Base-by-base conservation (phyloP, 345 rosid species). In the Adansonia digitata region DNA sequence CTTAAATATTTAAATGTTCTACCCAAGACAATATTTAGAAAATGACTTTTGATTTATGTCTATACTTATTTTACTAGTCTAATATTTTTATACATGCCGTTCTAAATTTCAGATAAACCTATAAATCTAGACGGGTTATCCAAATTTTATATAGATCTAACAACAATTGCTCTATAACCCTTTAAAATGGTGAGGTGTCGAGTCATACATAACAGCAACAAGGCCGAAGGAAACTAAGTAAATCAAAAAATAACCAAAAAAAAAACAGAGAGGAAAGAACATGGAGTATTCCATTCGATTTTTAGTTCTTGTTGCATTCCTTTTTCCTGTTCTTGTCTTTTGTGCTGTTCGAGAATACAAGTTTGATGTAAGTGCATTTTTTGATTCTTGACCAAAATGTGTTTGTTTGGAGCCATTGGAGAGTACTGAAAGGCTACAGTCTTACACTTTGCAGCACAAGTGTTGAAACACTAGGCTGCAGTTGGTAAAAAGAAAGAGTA, bases 331-430 rank as follows among this genome's bases (percentile, higher is more conserved):
- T 66, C 74, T 86, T 49, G 85, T 85, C 2, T 81, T 88, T 48
- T 81, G 82, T 83, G 79, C 78, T 56, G 82, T 91, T 79, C 92
- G 90, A 26, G 86, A 87, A 68, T 92, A 92, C 85, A 88, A 79
- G 83, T 92, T 92, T 79, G 74, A 90, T 74, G 97, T 86, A 82
- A 85, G 93, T 84, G 10, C 26, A 29, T 29, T 43, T 0, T 6
- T 46, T n/a, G 2, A 14, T 42, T 61, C 26, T 46, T 22, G 31
- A 49, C 27, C 59, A 22, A 53, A 53, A 42, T 42, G 34, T 24
- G 49, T 51, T 51, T 40, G 66, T 49, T 11, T 48, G 26, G 60
- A 45, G 55, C 10, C 49, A 46, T 1, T 26, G 0, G 22, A 35
- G n/a, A n/a, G n/a, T n/a, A n/a, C 12, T 62, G n/a, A 12, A 20